phyloP scores from a whole-genome alignment of 305 asterid genomes.

The Fraxinus albicans region DNA sequence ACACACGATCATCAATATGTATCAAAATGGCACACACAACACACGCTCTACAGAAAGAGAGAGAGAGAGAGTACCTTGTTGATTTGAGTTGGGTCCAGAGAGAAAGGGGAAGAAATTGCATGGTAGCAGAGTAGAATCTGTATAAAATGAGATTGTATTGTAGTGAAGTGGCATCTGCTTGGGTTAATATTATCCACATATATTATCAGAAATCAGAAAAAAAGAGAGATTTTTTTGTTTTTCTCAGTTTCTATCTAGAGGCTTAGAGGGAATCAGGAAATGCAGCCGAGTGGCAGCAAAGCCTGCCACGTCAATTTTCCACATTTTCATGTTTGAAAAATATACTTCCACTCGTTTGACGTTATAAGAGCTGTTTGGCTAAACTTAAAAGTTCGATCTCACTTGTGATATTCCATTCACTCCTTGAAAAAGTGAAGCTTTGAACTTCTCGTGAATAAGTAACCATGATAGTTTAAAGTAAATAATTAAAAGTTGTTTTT shows the following conservation, averaged over 20 bases:
- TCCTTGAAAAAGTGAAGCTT: neutral
- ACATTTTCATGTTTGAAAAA: neutral
- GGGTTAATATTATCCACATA: slow-evolving; percentile 42
- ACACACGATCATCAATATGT: neutral
- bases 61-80: neutral
- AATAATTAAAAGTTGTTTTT: neutral
- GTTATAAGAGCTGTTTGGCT: neutral
- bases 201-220: slow-evolving; percentile 32
- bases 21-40: neutral
- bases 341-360: neutral
- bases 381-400: neutral
- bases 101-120: slow-evolving; percentile 16
- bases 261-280: slow-evolving; percentile 6
- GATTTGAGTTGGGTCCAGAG: slow-evolving; percentile 19
- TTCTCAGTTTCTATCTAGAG: slow-evolving; percentile 14
- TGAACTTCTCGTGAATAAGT: neutral
- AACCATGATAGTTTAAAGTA: neutral
- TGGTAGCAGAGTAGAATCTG: slow-evolving; percentile 13
- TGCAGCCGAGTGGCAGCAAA: neutral
- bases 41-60: neutral
- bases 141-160: neutral
- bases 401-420: neutral
- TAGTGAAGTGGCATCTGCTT: slow-evolving; percentile 12
- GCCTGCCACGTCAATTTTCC: slow-evolving; percentile 27
- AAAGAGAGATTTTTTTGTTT: neutral